Evolutionary conservation across 306 rosid genomes (phyloP), one percentile per base, ranked within the genome.

Genomic region (Prunus salicina): DNA sequence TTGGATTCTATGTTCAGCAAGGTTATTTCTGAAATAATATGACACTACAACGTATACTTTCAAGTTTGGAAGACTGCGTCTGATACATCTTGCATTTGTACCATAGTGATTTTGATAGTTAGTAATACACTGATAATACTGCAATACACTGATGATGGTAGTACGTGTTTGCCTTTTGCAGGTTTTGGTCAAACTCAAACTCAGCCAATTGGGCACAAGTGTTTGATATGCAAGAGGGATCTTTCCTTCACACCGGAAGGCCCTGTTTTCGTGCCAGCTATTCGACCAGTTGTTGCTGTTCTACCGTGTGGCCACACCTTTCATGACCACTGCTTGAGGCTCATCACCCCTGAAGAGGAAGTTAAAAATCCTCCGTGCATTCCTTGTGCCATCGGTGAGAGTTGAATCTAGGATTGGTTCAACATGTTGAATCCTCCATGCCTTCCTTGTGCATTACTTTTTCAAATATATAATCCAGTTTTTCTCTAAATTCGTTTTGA

Each of bases 261-360:
- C 14, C 85, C 86, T 4, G 71, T 80, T 56, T 78, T 20, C 18
- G 53, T 79, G 63, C 88, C 89, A 66, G 34, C 52, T 49, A 12
- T 3, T 43, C 80, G 69, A 8, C 92, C 93, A 2, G 55, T 69
- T 2, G 82, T 46, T 32, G 92, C 88, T 14, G 78, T 91, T 79
- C 83, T 91, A 55, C 77, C 96, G 0, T 91, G 96, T 47, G 78
- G 90, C 64, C 96, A 91, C 82, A 84, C 87, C 73, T 91, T 91
- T 78, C 97, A 91, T 14, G 78, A 74, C 15, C 53, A 75, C 38
- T 91, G 93, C 82, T 86, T 91, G 85, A 64, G 80, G 73, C 82
- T 71, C n/a, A 87, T 89, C 52, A 91, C 93, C 34, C 88, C 89
- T 47, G 63, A n/a, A 32, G 85, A 78, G 41, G 82, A 79, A 73